Evolutionary conservation across 176 grass and related monocot species (phyloP).

Genomic region (Musa acuminata): DNA sequence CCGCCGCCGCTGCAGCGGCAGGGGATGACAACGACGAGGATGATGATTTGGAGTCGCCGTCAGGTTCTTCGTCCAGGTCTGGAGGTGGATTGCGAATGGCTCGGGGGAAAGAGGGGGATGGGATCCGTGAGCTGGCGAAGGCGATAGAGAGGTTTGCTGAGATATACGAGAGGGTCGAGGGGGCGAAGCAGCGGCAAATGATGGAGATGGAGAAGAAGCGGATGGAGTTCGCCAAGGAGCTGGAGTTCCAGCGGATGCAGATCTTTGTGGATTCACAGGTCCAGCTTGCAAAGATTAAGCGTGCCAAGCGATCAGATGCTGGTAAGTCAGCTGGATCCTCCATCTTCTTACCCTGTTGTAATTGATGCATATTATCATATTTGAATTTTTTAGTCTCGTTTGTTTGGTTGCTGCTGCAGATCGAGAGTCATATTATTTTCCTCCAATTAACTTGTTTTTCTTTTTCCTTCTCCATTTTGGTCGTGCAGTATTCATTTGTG

Average conservation of each 20-base stretch:
- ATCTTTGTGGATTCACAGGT: slow-evolving; percentile 73
- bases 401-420: too few species aligned
- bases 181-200: slow-evolving; percentile 53
- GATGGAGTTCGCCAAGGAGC: slow-evolving; percentile 65
- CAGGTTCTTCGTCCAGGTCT: slow-evolving; percentile 39
- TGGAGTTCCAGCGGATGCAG: slow-evolving; percentile 85
- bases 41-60: slow-evolving; percentile 16
- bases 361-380: background rate
- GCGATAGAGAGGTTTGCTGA: slow-evolving; percentile 66
- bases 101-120: slow-evolving; percentile 21
- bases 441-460: too few species aligned
- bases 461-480: too few species aligned
- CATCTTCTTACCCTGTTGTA: background rate
- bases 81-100: slow-evolving; percentile 20
- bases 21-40: slow-evolving; percentile 17
- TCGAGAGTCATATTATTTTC: too few species aligned
- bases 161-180: slow-evolving; percentile 86
- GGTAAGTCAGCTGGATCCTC: slow-evolving; percentile 44
- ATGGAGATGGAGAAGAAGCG: slow-evolving; percentile 75
- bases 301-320: slow-evolving; percentile 34
- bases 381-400: too few species aligned
- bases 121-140: slow-evolving; percentile 51
- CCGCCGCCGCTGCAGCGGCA: slow-evolving; percentile 29
- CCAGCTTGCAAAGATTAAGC: slow-evolving; percentile 56
- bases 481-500: too few species aligned